These are phyloP conservation scores for Penicillium parvum DNA, from an alignment of 495 filamentous ascomycete genomes.

Conservation along the genomic window DNA sequence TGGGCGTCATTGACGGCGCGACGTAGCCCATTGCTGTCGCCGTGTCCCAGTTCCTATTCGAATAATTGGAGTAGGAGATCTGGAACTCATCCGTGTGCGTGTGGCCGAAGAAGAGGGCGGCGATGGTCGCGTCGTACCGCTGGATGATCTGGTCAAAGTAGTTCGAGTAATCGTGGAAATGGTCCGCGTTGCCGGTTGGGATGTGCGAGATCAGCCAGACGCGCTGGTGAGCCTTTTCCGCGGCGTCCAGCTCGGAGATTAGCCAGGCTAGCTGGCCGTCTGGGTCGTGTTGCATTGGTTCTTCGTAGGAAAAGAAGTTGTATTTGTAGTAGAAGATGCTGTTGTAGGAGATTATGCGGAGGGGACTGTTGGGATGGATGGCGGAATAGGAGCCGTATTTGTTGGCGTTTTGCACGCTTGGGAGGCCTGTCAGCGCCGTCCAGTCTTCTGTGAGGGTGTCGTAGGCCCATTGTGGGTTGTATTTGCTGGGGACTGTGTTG, in stretches of 20 bases:
- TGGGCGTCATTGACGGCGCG: conserved; percentile 51
- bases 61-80: conserved; percentile 48
- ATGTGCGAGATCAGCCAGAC: conserved; percentile 55
- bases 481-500: conserved; percentile 21
- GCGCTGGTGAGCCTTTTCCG: conserved; percentile 45
- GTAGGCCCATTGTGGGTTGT: conserved; percentile 49
- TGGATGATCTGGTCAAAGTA: conserved; percentile 52
- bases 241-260: conserved; percentile 45
- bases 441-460: conserved; percentile 44
- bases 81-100: conserved; percentile 55
- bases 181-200: conserved; percentile 42
- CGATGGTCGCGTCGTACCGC: conserved; percentile 49
- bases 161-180: conserved; percentile 49
- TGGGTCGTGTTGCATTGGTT: conserved; percentile 47
- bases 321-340: conserved; percentile 54
- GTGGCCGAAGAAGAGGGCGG: conserved; percentile 55
- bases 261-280: conserved; percentile 47
- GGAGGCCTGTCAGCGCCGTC: conserved; percentile 39
- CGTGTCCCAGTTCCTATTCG: conserved; percentile 25
- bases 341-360: conserved; percentile 55
- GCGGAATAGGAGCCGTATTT: conserved; percentile 50
- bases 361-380: conserved; percentile 33
- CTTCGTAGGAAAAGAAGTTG: conserved; percentile 51
- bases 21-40: conserved; percentile 48
- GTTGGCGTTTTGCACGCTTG: conserved; percentile 28